A percentile compares a stretch with the other conserved stretches of the same genome.
phyloP scores from a whole-genome alignment of 1,139 yeast genomes.

The Yarrowia galli region DNA sequence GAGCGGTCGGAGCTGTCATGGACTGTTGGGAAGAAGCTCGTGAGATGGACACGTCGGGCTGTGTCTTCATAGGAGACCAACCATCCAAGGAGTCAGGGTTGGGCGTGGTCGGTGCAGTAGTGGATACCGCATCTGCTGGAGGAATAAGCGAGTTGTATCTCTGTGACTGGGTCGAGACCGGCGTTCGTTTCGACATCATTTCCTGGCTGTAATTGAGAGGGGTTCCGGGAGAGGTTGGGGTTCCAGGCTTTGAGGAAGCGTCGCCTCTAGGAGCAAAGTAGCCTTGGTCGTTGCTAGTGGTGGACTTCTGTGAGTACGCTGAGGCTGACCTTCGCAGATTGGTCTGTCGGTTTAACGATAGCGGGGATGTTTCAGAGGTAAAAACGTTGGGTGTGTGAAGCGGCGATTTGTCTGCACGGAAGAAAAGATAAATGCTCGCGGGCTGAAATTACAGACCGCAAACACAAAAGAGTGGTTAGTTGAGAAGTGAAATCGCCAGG shows the following conservation, averaged over 20 bases:
- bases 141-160: constrained; percentile 34
- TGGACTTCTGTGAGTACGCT: constrained; percentile 9
- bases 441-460: constrained; percentile 18
- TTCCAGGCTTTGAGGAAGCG: constrained; percentile 18
- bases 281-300: constrained; percentile 21
- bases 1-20: background rate
- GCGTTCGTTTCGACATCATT: constrained; percentile 30
- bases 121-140: background rate
- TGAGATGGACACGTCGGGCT: constrained; percentile 12
- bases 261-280: constrained; percentile 22
- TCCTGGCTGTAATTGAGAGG: constrained; percentile 31
- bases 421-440: constrained; percentile 28
- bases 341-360: constrained; percentile 29
- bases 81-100: constrained; percentile 5
- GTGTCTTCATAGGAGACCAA: constrained; percentile 24
- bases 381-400: constrained; percentile 23
- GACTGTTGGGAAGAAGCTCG: constrained; percentile 15
- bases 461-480: constrained; percentile 35
- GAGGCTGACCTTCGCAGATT: constrained; percentile 22
- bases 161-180: constrained; percentile 10
- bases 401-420: constrained; percentile 24
- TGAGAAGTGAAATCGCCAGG: background rate
- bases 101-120: constrained; percentile 5
- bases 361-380: constrained; percentile 31
- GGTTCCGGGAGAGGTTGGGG: constrained; percentile 22